Percentiles rank a stretch among this genome's conserved stretches.
phyloP scores from a whole-genome alignment of 352 stramenopile genomes.

The Halophytophthora batemanensis region DNA sequence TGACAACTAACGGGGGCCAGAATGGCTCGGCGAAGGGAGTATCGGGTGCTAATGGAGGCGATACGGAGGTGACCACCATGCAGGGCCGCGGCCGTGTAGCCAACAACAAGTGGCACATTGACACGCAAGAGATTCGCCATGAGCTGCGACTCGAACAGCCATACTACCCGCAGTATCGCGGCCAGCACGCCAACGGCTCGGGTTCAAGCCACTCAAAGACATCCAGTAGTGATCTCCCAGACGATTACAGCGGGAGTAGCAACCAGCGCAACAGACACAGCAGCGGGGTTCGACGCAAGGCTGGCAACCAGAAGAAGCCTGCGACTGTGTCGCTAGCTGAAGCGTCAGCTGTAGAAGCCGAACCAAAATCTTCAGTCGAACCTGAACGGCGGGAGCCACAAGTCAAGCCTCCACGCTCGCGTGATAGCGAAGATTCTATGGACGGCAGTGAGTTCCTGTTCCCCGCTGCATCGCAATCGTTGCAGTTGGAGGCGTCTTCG shows the following conservation, averaged over 20 bases:
- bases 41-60: constrained; percentile 9
- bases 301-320: constrained; percentile 4
- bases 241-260: constrained; percentile 26
- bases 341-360: constrained; percentile 10
- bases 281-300: background rate
- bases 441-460: background rate
- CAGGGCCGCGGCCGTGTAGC: constrained; percentile 35
- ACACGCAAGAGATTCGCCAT: constrained; percentile 57
- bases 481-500: constrained; percentile 2
- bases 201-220: constrained; percentile 16
- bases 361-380: constrained; percentile 1
- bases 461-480: background rate
- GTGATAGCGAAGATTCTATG: no score
- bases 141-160: constrained; percentile 34
- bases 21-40: background rate
- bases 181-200: constrained; percentile 6
- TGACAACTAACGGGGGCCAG: background rate
- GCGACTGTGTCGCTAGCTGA: constrained; percentile 10
- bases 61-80: constrained; percentile 12
- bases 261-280: background rate
- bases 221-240: constrained; percentile 38
- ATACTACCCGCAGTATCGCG: constrained; percentile 27
- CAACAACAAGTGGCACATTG: constrained; percentile 72
- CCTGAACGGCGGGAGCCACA: background rate
- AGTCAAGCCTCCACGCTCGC: no score